Base-by-base conservation (phyloP, 805 yeast genomes). In the Pichia membranifaciens region DNA sequence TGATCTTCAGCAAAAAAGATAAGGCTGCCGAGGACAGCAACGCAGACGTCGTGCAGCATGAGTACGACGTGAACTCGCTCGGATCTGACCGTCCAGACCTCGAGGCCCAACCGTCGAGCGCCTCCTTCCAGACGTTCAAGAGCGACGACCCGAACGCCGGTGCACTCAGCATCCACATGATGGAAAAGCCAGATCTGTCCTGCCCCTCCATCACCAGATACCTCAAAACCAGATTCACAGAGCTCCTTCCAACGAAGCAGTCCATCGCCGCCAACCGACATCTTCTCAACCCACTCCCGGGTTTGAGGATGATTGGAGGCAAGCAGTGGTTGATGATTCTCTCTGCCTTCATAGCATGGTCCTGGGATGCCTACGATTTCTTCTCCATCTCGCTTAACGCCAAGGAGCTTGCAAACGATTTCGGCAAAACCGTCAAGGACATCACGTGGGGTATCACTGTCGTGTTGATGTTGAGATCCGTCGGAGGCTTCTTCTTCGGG, bases 361-460 rank as follows among this genome's bases (percentile, higher is more conserved):
- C 82, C 3, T 76, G 80, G 76, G 86, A 79, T 64, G 80, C 85
- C 3, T 72, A 79, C 57, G 86, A 80, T 62, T 81, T 76, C 58
- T 81, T 81, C 54, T 68, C 77, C 10, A 78, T 78, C 13, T 75
- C 82, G 7, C 62, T 79, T 33, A 77, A 78, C 55, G 77, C 74
- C 7, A 34, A 73, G 0, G 62, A 56, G 13, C 66, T 81, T 48
- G 82, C 85, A 15, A 44, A 58, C 6, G 67, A 68, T 46, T 70
- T 81, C 35, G 69, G 66, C 34, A 67, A 60, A 18, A 50, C 70
- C 16, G 77, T 75, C 39, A 77, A 69, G 49, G 76, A 74, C 47
- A 69, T 81, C 44, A 75, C 84, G 4, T 81, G 83, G 86, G 82
- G 82, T 47, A 77, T 81, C 55, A 81, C 87, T 1, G 67, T 81